These are phyloP conservation scores for Golovinomyces cichoracearum DNA, from an alignment of 2,329 filamentous ascomycete genomes.

Conservation along the genomic window DNA sequence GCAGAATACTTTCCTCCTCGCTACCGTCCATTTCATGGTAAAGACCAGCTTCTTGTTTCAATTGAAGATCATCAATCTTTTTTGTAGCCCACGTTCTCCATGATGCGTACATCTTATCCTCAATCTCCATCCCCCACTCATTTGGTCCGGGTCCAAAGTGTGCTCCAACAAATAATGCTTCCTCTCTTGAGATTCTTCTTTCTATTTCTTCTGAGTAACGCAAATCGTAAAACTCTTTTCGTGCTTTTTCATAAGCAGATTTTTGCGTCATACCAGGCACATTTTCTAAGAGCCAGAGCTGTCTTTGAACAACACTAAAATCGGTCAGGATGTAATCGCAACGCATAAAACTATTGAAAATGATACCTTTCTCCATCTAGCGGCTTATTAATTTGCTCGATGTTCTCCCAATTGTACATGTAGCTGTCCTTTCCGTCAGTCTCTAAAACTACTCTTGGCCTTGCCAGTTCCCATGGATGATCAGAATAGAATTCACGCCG, in stretches of 20 bases:
- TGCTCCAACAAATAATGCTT: constrained; percentile 61
- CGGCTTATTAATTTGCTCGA: constrained; percentile 48
- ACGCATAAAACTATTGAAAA: too few relatives aligned
- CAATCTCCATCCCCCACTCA: constrained; percentile 57
- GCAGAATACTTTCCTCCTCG: too few relatives aligned
- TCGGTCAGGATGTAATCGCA: background rate
- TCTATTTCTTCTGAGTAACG: constrained; percentile 65
- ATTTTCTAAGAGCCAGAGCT: constrained; percentile 58
- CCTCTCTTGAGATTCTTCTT: constrained; percentile 59
- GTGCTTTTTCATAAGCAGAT: constrained; percentile 60
- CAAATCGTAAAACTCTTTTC: constrained; percentile 70
- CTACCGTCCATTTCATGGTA: constrained; percentile 19
- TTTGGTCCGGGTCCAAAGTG: constrained; percentile 59
- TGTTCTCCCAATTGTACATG: constrained; percentile 50
- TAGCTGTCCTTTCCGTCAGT: constrained; percentile 58
- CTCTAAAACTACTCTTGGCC: constrained; percentile 66
- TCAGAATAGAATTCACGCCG: constrained; percentile 67
- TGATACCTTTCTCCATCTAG: constrained; percentile 68
- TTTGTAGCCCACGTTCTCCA: constrained; percentile 60
- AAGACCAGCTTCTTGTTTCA: constrained; percentile 17
- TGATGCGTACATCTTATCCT: constrained; percentile 51
- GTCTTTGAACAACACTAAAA: constrained; percentile 66
- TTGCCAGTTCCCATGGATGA: constrained; percentile 89
- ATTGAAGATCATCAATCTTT: constrained; percentile 20
- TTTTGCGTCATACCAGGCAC: constrained; percentile 29